Evolutionary conservation across 1,139 yeast genomes (phyloP).

Genomic region (Taphrina populina): DNA sequence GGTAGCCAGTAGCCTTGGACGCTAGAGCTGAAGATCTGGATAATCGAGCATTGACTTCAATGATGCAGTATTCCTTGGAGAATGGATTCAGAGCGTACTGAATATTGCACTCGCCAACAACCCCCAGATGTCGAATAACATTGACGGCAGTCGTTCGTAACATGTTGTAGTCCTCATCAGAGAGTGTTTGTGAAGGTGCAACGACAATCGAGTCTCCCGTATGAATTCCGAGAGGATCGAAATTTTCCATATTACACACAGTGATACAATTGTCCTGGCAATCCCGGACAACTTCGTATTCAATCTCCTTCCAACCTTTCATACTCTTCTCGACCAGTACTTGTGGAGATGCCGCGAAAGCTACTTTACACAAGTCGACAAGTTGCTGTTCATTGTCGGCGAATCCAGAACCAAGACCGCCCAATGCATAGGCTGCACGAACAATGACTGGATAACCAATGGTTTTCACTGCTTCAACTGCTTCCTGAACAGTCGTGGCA

Average conservation of each 20-base stretch:
- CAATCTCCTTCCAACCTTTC: conserved; percentile 99
- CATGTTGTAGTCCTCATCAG: conserved; percentile 98
- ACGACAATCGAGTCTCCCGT: conserved; percentile 99
- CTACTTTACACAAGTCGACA: conserved; percentile 78
- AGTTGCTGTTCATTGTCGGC: conserved; percentile 88
- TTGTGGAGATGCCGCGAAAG: conserved; percentile 95
- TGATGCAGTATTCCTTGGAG: conserved; percentile 92
- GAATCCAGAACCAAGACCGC: conserved; percentile 98
- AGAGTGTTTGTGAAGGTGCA: conserved; percentile 96
- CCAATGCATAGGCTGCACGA: conserved; percentile 95
- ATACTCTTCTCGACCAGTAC: conserved; percentile 91
- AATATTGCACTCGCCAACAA: conserved; percentile 98
- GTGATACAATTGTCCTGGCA: conserved; percentile 97
- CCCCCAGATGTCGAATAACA: conserved; percentile 95
- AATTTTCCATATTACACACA: conserved; percentile 98
- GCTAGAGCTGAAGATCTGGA: conserved; percentile 98
- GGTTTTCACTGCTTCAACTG: conserved; percentile 74
- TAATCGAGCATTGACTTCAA: conserved; percentile 96
- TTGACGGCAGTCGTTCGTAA: conserved; percentile 96
- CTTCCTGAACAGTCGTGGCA: conserved; percentile 75
- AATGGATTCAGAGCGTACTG: conserved; percentile 95
- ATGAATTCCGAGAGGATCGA: conserved; percentile 97
- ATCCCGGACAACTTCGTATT: conserved; percentile 98
- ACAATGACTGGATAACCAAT: conserved; percentile 96
- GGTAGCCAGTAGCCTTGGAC: conserved; percentile 98